Percentiles rank a stretch among this genome's conserved stretches.
These are phyloP conservation scores for Verticillium nonalfalfae DNA, from an alignment of 2,329 filamentous ascomycete genomes.

Conservation along the genomic window DNA sequence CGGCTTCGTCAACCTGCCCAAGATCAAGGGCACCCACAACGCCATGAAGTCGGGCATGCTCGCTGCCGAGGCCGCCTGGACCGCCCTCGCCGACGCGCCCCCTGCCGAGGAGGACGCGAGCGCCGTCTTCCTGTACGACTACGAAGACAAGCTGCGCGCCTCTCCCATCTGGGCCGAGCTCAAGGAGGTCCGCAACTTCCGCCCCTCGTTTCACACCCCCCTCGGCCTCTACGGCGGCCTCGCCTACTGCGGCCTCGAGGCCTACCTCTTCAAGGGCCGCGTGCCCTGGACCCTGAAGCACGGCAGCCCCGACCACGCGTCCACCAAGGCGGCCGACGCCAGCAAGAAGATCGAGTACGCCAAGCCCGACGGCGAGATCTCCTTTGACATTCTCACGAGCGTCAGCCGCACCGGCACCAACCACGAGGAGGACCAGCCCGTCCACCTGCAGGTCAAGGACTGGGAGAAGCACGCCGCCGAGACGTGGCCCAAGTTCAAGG, in stretches of 20 bases:
- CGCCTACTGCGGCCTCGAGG: conserved; percentile 87
- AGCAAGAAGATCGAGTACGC: conserved; percentile 90
- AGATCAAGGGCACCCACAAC: conserved; percentile 97
- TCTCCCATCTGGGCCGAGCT: conserved; percentile 92
- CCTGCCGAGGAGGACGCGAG: conserved; percentile 37
- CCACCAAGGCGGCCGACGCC: conserved; percentile 73
- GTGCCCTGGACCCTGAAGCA: conserved; percentile 92
- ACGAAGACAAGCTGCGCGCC: conserved; percentile 80
- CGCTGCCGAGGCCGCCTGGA: conserved; percentile 84
- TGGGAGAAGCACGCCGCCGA: conserved; percentile 85
- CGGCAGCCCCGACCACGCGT: conserved; percentile 66
- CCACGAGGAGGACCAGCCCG: conserved; percentile 97
- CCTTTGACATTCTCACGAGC: conserved; percentile 92
- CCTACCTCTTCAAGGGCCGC: conserved; percentile 77
- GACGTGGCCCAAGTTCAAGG: conserved; percentile 83
- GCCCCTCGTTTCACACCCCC: conserved; percentile 84
- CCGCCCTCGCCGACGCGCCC: conserved; percentile 47
- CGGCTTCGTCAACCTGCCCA: conserved; percentile 94
- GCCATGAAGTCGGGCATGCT: conserved; percentile 98
- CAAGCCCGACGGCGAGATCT: conserved; percentile 92
- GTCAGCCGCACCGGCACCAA: conserved; percentile 95
- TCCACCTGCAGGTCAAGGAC: conserved; percentile 90
- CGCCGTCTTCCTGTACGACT: conserved; percentile 87
- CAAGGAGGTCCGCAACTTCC: conserved; percentile 93
- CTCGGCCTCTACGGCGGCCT: conserved; percentile 87